These are phyloP conservation scores for Rhododendron mucronatum DNA, from an alignment of 148 eudicot species.

Conservation along the genomic window DNA sequence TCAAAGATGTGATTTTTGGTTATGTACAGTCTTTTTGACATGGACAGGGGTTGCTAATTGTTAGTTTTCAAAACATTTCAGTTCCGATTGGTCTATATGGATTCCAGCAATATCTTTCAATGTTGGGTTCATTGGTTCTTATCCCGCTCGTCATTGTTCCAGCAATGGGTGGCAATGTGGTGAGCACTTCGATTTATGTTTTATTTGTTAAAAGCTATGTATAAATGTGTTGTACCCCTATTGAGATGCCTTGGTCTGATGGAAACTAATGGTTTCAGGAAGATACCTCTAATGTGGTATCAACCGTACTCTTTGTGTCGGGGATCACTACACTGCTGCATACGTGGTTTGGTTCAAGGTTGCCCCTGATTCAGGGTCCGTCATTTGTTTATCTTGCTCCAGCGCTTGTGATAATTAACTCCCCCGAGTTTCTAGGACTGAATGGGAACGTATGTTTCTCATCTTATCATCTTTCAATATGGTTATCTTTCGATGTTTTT, in stretches of 20 bases:
- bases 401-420: slow-evolving; percentile 28
- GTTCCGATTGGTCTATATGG: slow-evolving; percentile 91
- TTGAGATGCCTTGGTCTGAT: slow-evolving; percentile 42
- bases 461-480: background rate
- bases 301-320: slow-evolving; percentile 82
- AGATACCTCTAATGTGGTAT: slow-evolving; percentile 86
- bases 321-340: slow-evolving; percentile 92
- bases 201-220: background rate
- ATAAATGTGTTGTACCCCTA: background rate
- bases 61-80: slow-evolving; percentile 40
- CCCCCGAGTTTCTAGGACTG: slow-evolving; percentile 80
- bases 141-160: slow-evolving; percentile 94
- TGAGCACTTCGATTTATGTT: slow-evolving; percentile 39
- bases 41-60: background rate
- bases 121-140: slow-evolving; percentile 81
- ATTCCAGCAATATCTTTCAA: slow-evolving; percentile 81
- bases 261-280: slow-evolving; percentile 66
- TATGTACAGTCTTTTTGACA: background rate
- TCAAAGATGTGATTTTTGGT: background rate
- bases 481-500: background rate
- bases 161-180: slow-evolving; percentile 71
- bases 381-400: slow-evolving; percentile 50
- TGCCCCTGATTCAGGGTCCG: slow-evolving; percentile 96
- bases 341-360: slow-evolving; percentile 74
- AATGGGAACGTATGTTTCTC: slow-evolving; percentile 18